Conservation (phyloP, 2,329 filamentous ascomycete species). For the Leptosphaerulina australis region DNA sequence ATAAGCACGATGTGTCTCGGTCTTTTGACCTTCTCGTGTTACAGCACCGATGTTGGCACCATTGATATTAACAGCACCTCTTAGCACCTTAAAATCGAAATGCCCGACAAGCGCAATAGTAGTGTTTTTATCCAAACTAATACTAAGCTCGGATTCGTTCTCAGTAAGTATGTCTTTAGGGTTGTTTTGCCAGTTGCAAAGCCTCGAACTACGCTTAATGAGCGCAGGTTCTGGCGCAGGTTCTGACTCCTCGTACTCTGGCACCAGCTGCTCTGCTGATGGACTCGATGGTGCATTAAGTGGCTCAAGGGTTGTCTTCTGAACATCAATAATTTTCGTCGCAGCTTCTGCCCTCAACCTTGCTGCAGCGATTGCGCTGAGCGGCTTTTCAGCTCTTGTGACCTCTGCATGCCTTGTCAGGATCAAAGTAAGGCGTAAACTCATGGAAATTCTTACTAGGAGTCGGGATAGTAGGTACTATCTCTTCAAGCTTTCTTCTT, state of each 20-base stretch:
- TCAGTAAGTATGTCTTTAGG: conserved; percentile 31
- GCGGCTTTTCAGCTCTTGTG: conserved; percentile 25
- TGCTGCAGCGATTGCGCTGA: conserved; percentile 45
- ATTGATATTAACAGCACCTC: conserved; percentile 68
- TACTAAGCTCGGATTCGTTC: conserved; percentile 32
- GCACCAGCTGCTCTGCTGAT: conserved; percentile 17
- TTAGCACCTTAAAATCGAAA: conserved; percentile 67
- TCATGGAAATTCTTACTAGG: conserved; percentile 22
- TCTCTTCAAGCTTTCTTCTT: conserved; percentile 33
- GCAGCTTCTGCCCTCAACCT: conserved; percentile 35
- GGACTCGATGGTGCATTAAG: conserved; percentile 26
- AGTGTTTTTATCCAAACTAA: conserved; percentile 41
- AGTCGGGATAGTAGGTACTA: not conserved
- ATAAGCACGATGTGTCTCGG: conserved; percentile 59
- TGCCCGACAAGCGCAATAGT: conserved; percentile 62
- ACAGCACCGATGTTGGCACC: conserved; percentile 66
- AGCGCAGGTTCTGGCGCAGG: conserved; percentile 20
- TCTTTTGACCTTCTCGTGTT: conserved; percentile 23
- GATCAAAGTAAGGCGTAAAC: not conserved
- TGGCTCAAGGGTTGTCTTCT: conserved; percentile 20
- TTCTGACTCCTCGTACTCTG: conserved; percentile 30
- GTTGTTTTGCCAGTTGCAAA: conserved; percentile 42
- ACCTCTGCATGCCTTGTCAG: conserved; percentile 16
- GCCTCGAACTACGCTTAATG: conserved; percentile 31
- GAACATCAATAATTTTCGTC: conserved; percentile 14